Conservation (phyloP, 2,329 filamentous ascomycete genomes). For the Bipolaris cookei region DNA sequence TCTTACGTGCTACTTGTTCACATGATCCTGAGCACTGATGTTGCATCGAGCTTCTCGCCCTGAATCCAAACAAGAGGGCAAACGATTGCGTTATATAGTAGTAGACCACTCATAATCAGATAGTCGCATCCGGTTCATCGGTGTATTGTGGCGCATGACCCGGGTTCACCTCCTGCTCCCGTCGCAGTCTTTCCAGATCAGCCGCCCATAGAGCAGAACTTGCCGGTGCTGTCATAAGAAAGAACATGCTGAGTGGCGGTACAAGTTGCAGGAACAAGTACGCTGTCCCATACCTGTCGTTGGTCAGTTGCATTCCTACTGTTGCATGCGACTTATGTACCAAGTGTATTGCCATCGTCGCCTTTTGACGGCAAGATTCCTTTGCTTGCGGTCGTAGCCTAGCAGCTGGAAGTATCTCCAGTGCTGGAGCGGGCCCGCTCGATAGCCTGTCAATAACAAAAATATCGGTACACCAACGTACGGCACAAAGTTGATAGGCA, state of each 20-base stretch:
- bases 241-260: conserved; percentile 90
- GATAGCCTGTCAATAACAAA: conserved; percentile 83
- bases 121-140: conserved; percentile 36
- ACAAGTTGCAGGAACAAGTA: conserved; percentile 86
- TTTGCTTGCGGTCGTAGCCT: conserved; percentile 74
- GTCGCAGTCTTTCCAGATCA: conserved; percentile 65
- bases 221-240: conserved; percentile 83
- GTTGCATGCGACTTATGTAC: conserved; percentile 49
- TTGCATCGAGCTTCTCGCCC: background rate
- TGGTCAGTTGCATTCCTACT: conserved; percentile 13
- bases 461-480: conserved; percentile 84
- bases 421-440: conserved; percentile 86
- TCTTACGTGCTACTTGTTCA: background rate
- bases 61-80: background rate
- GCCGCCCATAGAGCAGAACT: conserved; percentile 88
- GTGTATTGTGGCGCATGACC: conserved; percentile 33
- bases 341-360: conserved; percentile 85
- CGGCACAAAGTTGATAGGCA: conserved; percentile 84
- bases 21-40: conserved; percentile 3
- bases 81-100: background rate
- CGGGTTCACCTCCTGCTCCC: conserved; percentile 32
- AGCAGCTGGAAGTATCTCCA: conserved; percentile 88
- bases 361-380: conserved; percentile 70
- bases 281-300: conserved; percentile 76
- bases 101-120: conserved; percentile 15